Base-by-base conservation (phyloP, 805 yeast genomes). In the Zygoascus flipseniorum region DNA sequence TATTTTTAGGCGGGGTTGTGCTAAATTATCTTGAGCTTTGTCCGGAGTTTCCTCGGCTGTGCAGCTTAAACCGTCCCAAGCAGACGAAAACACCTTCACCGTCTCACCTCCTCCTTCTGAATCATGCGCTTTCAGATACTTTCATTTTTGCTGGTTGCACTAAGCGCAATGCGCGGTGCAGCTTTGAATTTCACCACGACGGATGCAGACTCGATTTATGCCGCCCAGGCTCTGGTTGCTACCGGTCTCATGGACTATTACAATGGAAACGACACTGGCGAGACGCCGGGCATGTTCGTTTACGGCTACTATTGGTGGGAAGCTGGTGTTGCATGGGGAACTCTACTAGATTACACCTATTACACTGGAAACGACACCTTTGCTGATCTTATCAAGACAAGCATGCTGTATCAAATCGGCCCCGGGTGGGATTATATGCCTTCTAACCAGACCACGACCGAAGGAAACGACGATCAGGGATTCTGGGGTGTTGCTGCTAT, bases 391-490 rank as follows among this genome's bases (percentile, higher is more conserved):
- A 72, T 89, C 54, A 77, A 77, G 62, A 72, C 75, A 11, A 89
- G 93, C 14, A 63, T 88, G 60, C 67, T 76, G 53, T 78, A 76
- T 62, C 96, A 88, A 69, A 80, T 75, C 20, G 88, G 88, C 58
- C 70, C 75, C 10, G 75, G 78, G 63, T 67, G 76, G 65, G 83
- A 86, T 68, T 89, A 83, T 68, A 76, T 87, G 61, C 96, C 96
- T 1, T 69, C 82, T 45, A 88, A 87, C 71, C 95, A 88, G 67
- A 77, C 89, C 10, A 76, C 84, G 8, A 82, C 93, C 1, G 95
- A 88, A 69, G 96, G 96, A 69, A 88, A 88, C 65, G 96, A 88
- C 74, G 96, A 88, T 74, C 96, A 88, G 70, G 95, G 87, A 0
- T 85, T 89, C 65, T 88, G 96, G 96, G 96, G 95, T 0, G 73